These are phyloP conservation scores for Fusarium annulatum DNA, from an alignment of 2,329 filamentous ascomycete genomes.

Conservation along the genomic window DNA sequence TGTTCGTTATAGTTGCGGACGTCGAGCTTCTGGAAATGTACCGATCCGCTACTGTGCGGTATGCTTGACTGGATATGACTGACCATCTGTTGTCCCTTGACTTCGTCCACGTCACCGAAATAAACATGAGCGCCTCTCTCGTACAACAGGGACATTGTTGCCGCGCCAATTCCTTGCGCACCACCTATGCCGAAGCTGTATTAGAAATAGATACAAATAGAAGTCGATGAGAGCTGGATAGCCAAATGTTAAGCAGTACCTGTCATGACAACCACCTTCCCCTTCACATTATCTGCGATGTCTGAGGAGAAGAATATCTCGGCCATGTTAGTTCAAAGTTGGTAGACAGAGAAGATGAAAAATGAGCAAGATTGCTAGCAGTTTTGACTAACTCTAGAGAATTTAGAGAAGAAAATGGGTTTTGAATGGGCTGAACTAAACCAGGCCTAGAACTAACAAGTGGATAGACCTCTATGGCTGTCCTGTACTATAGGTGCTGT, in stretches of 20 bases:
- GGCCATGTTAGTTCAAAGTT: background rate
- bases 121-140: slow-evolving; percentile 1
- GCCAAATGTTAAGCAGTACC: background rate
- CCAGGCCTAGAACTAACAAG: background rate
- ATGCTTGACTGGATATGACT: background rate
- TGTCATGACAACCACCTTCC: background rate
- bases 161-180: slow-evolving; percentile 2
- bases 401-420: rapidly evolving
- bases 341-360: rapidly evolving
- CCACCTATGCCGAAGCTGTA: rapidly evolving
- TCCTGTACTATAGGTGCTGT: background rate
- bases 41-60: background rate
- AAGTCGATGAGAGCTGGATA: rapidly evolving
- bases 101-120: background rate
- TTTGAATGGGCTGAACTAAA: background rate
- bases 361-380: rapidly evolving
- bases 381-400: no score
- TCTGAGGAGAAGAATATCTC: background rate
- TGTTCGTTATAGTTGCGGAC: slow-evolving; percentile 1
- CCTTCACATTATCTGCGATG: background rate
- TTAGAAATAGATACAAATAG: background rate
- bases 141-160: background rate
- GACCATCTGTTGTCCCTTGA: background rate
- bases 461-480: rapidly evolving
- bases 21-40: background rate